Evolutionary conservation across 306 rosid genomes (phyloP).

Genomic region (barrel medic (Medicago truncatula)): MtrunA17r5.0-ANR NC_053044.1:51248001-51248500

Average conservation of each 20-base stretch:
- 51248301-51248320: neutral
- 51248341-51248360: conserved; percentile 21
- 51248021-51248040: neutral
- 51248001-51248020: neutral
- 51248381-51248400: conserved; percentile 36
- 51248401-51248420: conserved; percentile 6
- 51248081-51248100: neutral
- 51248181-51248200: conserved; percentile 22
- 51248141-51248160: conserved; percentile 15
- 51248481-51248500: neutral
- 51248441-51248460: neutral
- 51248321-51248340: neutral
- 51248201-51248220: conserved; percentile 33
- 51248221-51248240: conserved; percentile 22
- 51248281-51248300: conserved; percentile 24
- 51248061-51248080: neutral
- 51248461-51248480: conserved; percentile 12
- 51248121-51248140: neutral
- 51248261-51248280: neutral
- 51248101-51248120: conserved; percentile 23
- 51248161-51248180: conserved; percentile 17
- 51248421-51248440: conserved; percentile 22
- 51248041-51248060: neutral
- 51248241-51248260: conserved; percentile 18
- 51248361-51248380: conserved; percentile 21